phyloP scores from a whole-genome alignment of 2,329 filamentous ascomycete genomes.

The Trichoderma sp. region DNA sequence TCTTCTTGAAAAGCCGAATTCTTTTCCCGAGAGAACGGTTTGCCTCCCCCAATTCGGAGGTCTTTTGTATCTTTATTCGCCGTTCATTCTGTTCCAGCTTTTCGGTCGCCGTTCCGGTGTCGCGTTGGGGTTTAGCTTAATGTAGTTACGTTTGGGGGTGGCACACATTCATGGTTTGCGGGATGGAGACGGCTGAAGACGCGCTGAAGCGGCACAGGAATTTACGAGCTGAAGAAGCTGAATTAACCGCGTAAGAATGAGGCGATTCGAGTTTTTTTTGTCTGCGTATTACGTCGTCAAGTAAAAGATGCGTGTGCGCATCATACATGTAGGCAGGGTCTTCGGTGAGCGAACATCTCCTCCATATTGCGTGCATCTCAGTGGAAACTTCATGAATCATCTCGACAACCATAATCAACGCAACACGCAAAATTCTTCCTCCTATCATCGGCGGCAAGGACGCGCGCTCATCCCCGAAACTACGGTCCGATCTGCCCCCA shows the following conservation, averaged over 20 bases:
- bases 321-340: background rate
- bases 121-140: background rate
- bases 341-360: background rate
- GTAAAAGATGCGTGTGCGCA: background rate
- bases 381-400: background rate
- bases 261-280: background rate
- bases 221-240: slow-evolving; percentile 4
- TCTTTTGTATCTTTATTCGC: background rate
- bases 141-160: background rate
- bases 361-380: background rate
- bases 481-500: background rate
- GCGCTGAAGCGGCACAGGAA: background rate
- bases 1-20: background rate
- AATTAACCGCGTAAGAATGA: background rate
- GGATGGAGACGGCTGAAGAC: background rate
- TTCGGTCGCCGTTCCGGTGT: background rate
- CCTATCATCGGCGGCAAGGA: background rate
- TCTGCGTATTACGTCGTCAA: background rate
- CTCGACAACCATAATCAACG: background rate
- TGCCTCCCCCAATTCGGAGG: background rate
- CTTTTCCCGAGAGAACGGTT: background rate
- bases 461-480: background rate
- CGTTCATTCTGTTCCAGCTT: too few species aligned
- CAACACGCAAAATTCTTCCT: background rate
- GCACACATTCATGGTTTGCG: background rate